Conservation (phyloP, 192 early-diverging fungal genomes). For the Pilaira anomala region DNA sequence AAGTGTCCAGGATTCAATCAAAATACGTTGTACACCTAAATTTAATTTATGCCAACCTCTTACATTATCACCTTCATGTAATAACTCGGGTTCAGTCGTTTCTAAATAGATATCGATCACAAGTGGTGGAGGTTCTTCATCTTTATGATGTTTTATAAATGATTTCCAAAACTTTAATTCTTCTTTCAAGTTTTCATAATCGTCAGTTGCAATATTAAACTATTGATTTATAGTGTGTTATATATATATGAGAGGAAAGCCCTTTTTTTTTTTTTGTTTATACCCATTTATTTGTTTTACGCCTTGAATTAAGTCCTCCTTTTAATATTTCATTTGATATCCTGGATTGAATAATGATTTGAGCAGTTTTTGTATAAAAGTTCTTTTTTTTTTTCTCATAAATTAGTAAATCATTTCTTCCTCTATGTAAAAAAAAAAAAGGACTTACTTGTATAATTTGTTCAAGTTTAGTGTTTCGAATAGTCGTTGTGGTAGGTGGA, state of each 20-base stretch:
- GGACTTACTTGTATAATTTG: conserved; percentile 53
- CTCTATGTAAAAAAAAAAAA: neutral
- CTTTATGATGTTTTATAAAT: conserved; percentile 41
- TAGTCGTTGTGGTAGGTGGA: conserved; percentile 20
- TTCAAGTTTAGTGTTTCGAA: conserved; percentile 46
- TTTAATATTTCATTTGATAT: conserved; percentile 31
- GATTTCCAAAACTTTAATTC: conserved; percentile 78
- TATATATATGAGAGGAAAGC: neutral
- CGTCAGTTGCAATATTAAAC: conserved; percentile 85
- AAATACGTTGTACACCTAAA: conserved; percentile 37
- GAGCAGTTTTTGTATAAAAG: conserved; percentile 76
- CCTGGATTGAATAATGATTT: conserved; percentile 68
- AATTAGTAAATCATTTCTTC: too few relatives aligned
- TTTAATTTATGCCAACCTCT: neutral
- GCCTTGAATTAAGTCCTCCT: conserved; percentile 20
- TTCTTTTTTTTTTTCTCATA: too few relatives aligned
- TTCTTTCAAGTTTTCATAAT: conserved; percentile 71
- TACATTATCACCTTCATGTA: neutral
- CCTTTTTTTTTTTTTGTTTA: too few relatives aligned
- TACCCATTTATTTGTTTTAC: conserved; percentile 70
- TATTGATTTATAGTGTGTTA: conserved; percentile 19
- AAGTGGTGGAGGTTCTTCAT: conserved; percentile 60
- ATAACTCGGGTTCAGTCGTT: conserved; percentile 42
- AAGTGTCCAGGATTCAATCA: conserved; percentile 89
- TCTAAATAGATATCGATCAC: conserved; percentile 81